Evolutionary conservation across 495 filamentous ascomycete genomes (phyloP).

Genomic region (Aspergillus conjunctus): DNA sequence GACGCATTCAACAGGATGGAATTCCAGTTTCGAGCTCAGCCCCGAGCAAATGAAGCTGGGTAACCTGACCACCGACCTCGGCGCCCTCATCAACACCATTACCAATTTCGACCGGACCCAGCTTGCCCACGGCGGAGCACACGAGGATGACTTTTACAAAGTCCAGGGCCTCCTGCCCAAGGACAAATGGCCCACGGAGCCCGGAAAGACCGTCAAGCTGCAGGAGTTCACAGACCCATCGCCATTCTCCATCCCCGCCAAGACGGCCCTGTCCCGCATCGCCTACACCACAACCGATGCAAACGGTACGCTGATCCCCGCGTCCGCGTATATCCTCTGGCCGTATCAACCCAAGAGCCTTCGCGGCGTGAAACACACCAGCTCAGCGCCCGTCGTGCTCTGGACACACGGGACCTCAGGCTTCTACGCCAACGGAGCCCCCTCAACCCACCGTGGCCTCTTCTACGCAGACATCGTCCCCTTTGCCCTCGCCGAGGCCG

Average conservation of each 20-base stretch:
- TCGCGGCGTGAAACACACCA: not conserved
- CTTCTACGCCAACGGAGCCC: conserved; percentile 42
- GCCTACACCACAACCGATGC: conserved; percentile 11
- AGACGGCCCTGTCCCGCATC: conserved; percentile 7
- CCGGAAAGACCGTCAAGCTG: conserved; percentile 39
- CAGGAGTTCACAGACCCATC: conserved; percentile 35
- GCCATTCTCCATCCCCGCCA: conserved; percentile 3
- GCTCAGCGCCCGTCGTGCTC: conserved; percentile 28
- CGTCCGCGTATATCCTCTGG: conserved; percentile 6
- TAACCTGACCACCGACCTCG: conserved; percentile 26
- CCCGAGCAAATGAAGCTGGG: conserved; percentile 30
- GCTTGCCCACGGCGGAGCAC: conserved; percentile 35
- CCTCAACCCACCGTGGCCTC: conserved; percentile 49
- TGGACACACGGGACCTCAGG: conserved; percentile 60
- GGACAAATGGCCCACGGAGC: conserved; percentile 24
- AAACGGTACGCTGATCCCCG: conserved; percentile 6
- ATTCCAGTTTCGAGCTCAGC: conserved; percentile 40
- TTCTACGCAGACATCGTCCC: conserved; percentile 47
- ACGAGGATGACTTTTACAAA: conserved; percentile 31
- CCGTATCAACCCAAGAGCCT: conserved; percentile 1
- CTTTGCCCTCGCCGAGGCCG: conserved; percentile 48
- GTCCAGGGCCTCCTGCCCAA: conserved; percentile 20
- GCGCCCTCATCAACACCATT: conserved; percentile 29
- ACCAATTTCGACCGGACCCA: conserved; percentile 41
- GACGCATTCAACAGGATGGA: conserved; percentile 32